These are phyloP conservation scores for Fragilaria crotonensis DNA, from an alignment of 108 stramenopile genomes.

Conservation along the genomic window DNA sequence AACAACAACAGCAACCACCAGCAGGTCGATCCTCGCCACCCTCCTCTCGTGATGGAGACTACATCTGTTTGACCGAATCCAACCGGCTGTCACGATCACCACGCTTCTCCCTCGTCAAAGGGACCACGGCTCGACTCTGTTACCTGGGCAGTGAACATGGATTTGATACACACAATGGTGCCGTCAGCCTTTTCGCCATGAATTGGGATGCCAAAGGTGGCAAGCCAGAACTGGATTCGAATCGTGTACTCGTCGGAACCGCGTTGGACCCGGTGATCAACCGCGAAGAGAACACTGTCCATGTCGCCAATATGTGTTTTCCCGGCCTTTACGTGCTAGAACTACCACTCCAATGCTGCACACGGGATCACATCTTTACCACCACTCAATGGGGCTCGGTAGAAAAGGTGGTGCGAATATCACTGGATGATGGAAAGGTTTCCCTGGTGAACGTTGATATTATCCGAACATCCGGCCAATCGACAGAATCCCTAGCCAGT, in stretches of 20 bases:
- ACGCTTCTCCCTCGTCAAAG: constrained; percentile 28
- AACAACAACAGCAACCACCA: constrained; percentile 8
- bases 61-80: constrained; percentile 35
- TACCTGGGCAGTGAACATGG: constrained; percentile 45
- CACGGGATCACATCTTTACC: constrained; percentile 26
- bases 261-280: constrained; percentile 15
- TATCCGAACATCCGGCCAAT: not conserved
- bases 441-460: constrained; percentile 35
- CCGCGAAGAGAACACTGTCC: constrained; percentile 3
- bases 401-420: constrained; percentile 36
- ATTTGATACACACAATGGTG: constrained; percentile 65
- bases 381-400: constrained; percentile 60
- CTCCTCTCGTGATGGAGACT: constrained; percentile 12
- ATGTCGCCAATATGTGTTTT: constrained; percentile 44
- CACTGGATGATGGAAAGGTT: constrained; percentile 25
- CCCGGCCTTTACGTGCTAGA: constrained; percentile 62
- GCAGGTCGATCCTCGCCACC: not conserved
- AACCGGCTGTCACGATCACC: constrained; percentile 58
- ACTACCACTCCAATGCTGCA: constrained; percentile 40
- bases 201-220: constrained; percentile 27
- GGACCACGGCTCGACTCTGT: constrained; percentile 26
- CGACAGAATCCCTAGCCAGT: constrained; percentile 13
- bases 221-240: constrained; percentile 1
- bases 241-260: constrained; percentile 20
- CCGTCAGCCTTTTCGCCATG: constrained; percentile 41